A percentile compares a stretch with the other conserved stretches of the same genome.
Conservation (phyloP, 2,329 filamentous ascomycete genomes). For the Xylogone sp. region DNA sequence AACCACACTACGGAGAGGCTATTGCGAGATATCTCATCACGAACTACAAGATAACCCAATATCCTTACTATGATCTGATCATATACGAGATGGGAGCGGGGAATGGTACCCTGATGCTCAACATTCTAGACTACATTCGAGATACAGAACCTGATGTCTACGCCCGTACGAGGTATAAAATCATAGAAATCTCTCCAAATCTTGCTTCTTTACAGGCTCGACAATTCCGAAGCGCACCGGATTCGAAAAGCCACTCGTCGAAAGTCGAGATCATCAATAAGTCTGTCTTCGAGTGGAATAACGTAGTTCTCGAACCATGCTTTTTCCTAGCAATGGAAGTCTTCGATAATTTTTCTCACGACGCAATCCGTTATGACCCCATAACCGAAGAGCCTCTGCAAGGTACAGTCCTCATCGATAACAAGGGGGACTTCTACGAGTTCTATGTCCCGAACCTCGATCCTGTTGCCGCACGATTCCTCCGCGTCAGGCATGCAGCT, state of each 20-base stretch:
- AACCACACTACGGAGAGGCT: conserved; percentile 94
- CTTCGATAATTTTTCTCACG: conserved; percentile 97
- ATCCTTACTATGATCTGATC: conserved; percentile 93
- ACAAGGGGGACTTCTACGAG: conserved; percentile 85
- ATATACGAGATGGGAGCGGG: conserved; percentile 99
- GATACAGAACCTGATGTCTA: conserved; percentile 88
- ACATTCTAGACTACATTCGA: conserved; percentile 95
- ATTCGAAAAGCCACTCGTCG: conserved; percentile 69
- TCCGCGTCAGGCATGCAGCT: conserved; percentile 80
- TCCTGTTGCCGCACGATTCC: conserved; percentile 75
- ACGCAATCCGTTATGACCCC: conserved; percentile 86
- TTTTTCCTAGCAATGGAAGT: conserved; percentile 98
- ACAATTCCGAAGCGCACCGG: conserved; percentile 63
- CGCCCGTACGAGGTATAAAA: conserved; percentile 85
- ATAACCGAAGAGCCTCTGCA: conserved; percentile 79
- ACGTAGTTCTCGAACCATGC: conserved; percentile 84
- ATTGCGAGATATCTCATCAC: conserved; percentile 93
- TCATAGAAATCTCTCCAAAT: conserved; percentile 89
- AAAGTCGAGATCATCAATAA: conserved; percentile 94
- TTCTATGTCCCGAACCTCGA: conserved; percentile 83
- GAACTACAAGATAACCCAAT: conserved; percentile 92
- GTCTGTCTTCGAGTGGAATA: conserved; percentile 91
- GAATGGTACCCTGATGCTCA: conserved; percentile 96
- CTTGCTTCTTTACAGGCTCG: conserved; percentile 75
- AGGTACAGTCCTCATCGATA: conserved; percentile 82